Evolutionary conservation across 2,329 filamentous ascomycete genomes (phyloP).

Genomic region (Xylogone sp.): DNA sequence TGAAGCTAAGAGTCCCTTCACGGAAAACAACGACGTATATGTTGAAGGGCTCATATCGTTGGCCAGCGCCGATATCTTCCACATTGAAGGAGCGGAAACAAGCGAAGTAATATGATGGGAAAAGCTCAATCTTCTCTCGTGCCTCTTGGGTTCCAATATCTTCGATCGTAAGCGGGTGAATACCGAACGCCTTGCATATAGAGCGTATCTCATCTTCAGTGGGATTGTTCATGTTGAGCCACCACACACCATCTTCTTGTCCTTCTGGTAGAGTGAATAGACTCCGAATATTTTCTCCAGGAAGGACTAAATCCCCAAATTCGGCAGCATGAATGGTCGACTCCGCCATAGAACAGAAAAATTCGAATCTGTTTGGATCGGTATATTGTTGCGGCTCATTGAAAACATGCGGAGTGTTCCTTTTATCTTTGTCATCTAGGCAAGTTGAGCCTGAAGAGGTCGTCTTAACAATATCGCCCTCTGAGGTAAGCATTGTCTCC

Average conservation of each 20-base stretch:
- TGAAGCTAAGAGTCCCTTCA: constrained; percentile 92
- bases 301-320: constrained; percentile 81
- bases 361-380: constrained; percentile 82
- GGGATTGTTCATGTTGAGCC: constrained; percentile 90
- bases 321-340: constrained; percentile 89
- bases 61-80: constrained; percentile 71
- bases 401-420: constrained; percentile 27
- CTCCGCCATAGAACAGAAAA: constrained; percentile 94
- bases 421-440: constrained; percentile 48
- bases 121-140: constrained; percentile 97
- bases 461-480: constrained; percentile 55
- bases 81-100: constrained; percentile 90
- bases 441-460: constrained; percentile 41
- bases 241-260: constrained; percentile 83
- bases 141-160: constrained; percentile 95
- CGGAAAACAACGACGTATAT: constrained; percentile 96
- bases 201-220: constrained; percentile 83
- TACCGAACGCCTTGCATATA: constrained; percentile 90
- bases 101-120: constrained; percentile 96
- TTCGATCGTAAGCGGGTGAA: constrained; percentile 93
- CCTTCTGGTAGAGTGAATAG: constrained; percentile 71
- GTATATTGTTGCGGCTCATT: constrained; percentile 30
- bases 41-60: constrained; percentile 91
- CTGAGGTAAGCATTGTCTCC: constrained; percentile 34
- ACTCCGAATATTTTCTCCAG: constrained; percentile 84